These are phyloP conservation scores for Cladophialophora exuberans DNA, from an alignment of 2,329 filamentous ascomycete species.

Conservation along the genomic window DNA sequence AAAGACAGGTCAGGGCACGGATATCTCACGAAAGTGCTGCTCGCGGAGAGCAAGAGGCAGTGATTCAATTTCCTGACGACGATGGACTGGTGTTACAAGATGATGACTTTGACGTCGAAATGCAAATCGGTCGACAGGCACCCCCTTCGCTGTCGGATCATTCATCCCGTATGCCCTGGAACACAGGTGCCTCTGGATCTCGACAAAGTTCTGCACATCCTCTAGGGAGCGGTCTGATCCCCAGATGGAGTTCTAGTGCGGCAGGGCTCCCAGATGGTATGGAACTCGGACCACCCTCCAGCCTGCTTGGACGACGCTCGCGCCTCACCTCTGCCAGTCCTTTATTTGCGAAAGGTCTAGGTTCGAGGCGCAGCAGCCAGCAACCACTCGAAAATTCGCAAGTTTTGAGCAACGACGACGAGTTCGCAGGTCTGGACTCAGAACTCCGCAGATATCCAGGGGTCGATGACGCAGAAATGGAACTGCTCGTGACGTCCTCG, in stretches of 20 bases:
- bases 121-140: slow-evolving; percentile 66
- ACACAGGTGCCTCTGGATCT: slow-evolving; percentile 57
- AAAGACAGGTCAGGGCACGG: slow-evolving; percentile 43
- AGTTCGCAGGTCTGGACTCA: slow-evolving; percentile 38
- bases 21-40: slow-evolving; percentile 38
- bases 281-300: slow-evolving; percentile 33
- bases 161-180: slow-evolving; percentile 71
- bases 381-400: slow-evolving; percentile 12
- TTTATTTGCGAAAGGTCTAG: slow-evolving; percentile 45
- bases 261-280: slow-evolving; percentile 36
- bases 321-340: slow-evolving; percentile 65
- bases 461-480: slow-evolving; percentile 40
- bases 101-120: slow-evolving; percentile 52
- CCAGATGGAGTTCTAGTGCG: slow-evolving; percentile 41
- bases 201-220: slow-evolving; percentile 46
- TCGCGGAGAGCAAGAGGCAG: slow-evolving; percentile 30
- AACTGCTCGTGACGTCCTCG: slow-evolving; percentile 49
- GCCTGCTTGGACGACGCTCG: slow-evolving; percentile 48
- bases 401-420: slow-evolving; percentile 28
- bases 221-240: slow-evolving; percentile 38
- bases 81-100: slow-evolving; percentile 46
- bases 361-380: slow-evolving; percentile 35
- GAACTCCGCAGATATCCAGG: too few relatives aligned
- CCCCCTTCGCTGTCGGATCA: slow-evolving; percentile 68
- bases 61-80: slow-evolving; percentile 34